Conservation (phyloP, 1,284 basidiomycete species). For the Vanrija sp. region DNA sequence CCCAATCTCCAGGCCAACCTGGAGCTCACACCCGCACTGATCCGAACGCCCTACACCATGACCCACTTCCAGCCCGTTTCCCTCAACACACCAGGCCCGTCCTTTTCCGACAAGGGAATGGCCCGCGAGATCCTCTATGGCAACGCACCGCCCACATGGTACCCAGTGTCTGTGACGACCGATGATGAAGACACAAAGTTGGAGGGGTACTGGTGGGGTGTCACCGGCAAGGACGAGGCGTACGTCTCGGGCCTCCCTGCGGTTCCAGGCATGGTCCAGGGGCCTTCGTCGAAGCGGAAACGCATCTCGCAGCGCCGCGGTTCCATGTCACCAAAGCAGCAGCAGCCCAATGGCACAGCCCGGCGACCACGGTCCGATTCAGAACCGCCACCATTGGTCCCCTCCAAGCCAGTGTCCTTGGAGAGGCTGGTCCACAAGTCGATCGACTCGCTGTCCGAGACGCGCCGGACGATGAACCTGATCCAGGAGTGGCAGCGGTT, state of each 20-base stretch:
- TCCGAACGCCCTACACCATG: slow-evolving; percentile 76
- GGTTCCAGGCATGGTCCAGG: slow-evolving; percentile 33
- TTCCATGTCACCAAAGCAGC: background rate
- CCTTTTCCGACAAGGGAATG: slow-evolving; percentile 42
- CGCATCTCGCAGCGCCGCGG: slow-evolving; percentile 4
- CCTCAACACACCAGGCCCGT: slow-evolving; percentile 32
- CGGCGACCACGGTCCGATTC: background rate
- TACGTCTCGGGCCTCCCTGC: slow-evolving; percentile 37
- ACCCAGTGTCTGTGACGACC: slow-evolving; percentile 17
- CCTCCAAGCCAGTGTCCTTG: slow-evolving; percentile 28
- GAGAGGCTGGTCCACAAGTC: slow-evolving; percentile 29
- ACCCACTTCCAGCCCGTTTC: slow-evolving; percentile 31
- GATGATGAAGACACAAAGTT: slow-evolving; percentile 39
- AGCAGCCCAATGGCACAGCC: background rate
- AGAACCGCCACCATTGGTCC: slow-evolving; percentile 18
- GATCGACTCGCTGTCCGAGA: slow-evolving; percentile 32
- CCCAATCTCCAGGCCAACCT: slow-evolving; percentile 39
- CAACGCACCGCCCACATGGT: slow-evolving; percentile 38
- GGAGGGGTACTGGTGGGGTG: slow-evolving; percentile 44
- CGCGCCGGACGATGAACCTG: slow-evolving; percentile 26
- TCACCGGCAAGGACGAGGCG: slow-evolving; percentile 35
- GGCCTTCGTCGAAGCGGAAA: slow-evolving; percentile 9
- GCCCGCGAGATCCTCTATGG: slow-evolving; percentile 35
- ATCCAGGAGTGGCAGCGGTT: slow-evolving; percentile 40
- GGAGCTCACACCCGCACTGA: slow-evolving; percentile 57